Base-by-base conservation (phyloP, 1,284 basidiomycete genomes). In the Wolfiporia cocos region DNA sequence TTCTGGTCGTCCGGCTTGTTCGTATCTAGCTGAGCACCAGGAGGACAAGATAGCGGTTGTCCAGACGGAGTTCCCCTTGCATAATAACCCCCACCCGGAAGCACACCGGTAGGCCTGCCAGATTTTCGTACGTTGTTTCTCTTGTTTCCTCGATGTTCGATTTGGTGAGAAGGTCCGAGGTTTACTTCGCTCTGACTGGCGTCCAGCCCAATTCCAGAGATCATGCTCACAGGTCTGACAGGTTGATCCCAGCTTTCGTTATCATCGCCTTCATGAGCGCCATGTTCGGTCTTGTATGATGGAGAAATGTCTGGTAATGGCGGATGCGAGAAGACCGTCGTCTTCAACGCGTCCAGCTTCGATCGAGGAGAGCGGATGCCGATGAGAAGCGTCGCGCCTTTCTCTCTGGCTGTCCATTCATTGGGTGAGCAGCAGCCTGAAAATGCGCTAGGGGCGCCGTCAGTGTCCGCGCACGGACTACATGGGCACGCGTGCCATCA, bases 321-420 rank as follows among this genome's bases (percentile, higher is more conserved):
- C 2, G 58, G 58, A 24, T 54, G 58, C 11, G 59, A 55, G 4
- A 52, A 42, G 4, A 59, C 39, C 1, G 57, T 50, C 5, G 50
- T 42, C 22, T 50, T 51, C 20, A 59, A 24, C 2, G 48, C 33
- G 15, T 57, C 57, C 21, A 57, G 26, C 26, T 39, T 47, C 7
- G 56, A 49, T 35, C 45, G 49, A 5, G 50, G 9, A 58, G 38
- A 12, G 55, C 50, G 1, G 59, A 55, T 2, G 57, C 50, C 18
- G 59, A 37, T 5, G 59, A 61, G 39, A 61, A 57, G 4, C 57
- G 41, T n/a, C 54, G 44, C 10, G 41, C 26, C 17, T 53, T 54
- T 20, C 17, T 35, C n/a, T n/a, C 28, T n/a, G 28, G 39, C 37
- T 38, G 28, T 26, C 4, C 20, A 12, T 29, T 15, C 12, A 12